Evolutionary conservation across 2,329 filamentous ascomycete genomes (phyloP).

Genomic region (Bipolaris sorokiniana): DNA sequence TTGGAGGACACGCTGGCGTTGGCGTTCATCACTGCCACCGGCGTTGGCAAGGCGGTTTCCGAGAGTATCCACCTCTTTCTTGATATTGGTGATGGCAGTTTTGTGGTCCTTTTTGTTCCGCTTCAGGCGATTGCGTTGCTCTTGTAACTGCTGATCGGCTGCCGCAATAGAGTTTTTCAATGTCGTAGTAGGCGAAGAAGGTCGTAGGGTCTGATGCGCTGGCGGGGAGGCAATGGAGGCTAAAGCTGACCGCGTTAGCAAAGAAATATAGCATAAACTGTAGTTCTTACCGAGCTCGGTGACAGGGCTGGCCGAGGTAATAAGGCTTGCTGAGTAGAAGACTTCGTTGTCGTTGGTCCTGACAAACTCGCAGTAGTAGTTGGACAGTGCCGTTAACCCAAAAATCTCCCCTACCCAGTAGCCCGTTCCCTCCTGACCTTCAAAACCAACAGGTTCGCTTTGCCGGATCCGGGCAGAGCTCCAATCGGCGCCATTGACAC

Average conservation of each 20-base stretch:
- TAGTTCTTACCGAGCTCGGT: conserved; percentile 61
- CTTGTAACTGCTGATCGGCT: conserved; percentile 71
- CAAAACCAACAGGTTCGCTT: conserved; percentile 55
- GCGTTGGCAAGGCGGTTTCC: conserved; percentile 68
- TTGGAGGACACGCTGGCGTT: conserved; percentile 75
- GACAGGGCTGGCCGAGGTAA: conserved; percentile 66
- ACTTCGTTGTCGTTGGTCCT: conserved; percentile 69
- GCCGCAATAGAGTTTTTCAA: conserved; percentile 77
- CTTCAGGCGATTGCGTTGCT: conserved; percentile 73
- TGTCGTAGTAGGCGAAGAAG: conserved; percentile 78
- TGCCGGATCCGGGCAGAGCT: conserved; percentile 73
- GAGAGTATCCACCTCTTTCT: conserved; percentile 75
- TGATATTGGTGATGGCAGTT: conserved; percentile 68
- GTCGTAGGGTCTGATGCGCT: conserved; percentile 68
- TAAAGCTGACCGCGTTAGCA: conserved; percentile 20
- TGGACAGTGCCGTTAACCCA: conserved; percentile 72
- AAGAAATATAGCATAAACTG: conserved; percentile 2
- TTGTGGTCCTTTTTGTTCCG: conserved; percentile 77
- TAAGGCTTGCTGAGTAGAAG: conserved; percentile 74
- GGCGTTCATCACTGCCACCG: conserved; percentile 76
- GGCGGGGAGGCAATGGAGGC: conserved; percentile 52
- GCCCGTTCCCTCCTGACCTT: conserved; percentile 55
- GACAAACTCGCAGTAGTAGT: conserved; percentile 80
- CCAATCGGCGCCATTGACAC: conserved; percentile 80
- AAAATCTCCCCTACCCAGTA: conserved; percentile 74